Percentiles rank a stretch among this genome's conserved stretches.
Conservation (phyloP, 129 eudicot species). For the Erigeron canadensis region DNA sequence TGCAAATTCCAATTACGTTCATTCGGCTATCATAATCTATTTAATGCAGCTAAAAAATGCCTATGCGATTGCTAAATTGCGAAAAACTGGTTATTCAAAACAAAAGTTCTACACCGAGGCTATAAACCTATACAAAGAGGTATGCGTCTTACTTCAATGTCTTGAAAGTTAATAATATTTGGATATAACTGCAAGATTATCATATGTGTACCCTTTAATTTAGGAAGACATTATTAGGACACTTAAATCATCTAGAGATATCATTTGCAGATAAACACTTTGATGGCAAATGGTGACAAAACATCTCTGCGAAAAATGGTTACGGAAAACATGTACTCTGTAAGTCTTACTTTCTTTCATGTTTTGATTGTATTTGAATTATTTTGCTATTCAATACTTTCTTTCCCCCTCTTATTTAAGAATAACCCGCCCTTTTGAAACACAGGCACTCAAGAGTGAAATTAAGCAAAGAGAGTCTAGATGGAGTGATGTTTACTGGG, state of each 20-base stretch:
- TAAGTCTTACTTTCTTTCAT: constrained; percentile 42
- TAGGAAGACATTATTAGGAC: constrained; percentile 2
- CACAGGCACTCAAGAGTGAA: constrained; percentile 86
- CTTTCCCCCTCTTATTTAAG: neutral
- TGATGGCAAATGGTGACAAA: constrained; percentile 79
- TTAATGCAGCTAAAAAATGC: constrained; percentile 80
- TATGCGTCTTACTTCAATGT: constrained; percentile 26
- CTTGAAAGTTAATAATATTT: neutral
- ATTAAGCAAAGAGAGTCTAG: constrained; percentile 76
- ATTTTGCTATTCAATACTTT: constrained; percentile 17
- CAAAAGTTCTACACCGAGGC: constrained; percentile 75
- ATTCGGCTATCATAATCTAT: constrained; percentile 16
- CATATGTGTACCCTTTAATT: constrained; percentile 1
- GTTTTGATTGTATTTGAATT: constrained; percentile 19
- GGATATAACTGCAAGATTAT: constrained; percentile 1
- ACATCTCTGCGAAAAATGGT: constrained; percentile 70
- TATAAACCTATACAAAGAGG: constrained; percentile 74
- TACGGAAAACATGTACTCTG: constrained; percentile 90
- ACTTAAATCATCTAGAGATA: constrained; percentile 2
- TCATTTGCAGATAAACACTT: constrained; percentile 64
- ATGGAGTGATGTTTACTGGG: constrained; percentile 86
- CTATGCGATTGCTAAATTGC: constrained; percentile 72
- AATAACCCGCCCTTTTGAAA: neutral
- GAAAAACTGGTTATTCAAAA: constrained; percentile 86
- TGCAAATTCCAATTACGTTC: neutral